Percentiles rank a stretch among this genome's conserved stretches.
phyloP scores from a whole-genome alignment of 345 rosid species.

The Populus simonii region DNA sequence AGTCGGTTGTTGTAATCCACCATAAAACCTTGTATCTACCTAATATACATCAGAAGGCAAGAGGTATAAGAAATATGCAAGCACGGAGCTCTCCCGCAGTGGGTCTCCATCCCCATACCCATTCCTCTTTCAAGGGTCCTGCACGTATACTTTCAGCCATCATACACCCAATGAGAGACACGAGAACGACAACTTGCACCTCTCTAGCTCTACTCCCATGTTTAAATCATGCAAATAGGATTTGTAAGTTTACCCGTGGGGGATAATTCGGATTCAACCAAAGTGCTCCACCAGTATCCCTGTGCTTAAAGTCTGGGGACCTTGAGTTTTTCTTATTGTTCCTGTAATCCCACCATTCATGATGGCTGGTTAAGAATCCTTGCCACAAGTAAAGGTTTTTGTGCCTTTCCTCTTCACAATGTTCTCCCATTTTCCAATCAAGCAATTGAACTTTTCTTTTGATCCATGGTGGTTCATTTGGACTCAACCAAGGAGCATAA shows the following conservation, averaged over 20 bases:
- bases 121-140: background rate
- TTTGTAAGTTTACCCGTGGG: constrained; percentile 60
- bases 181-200: constrained; percentile 13
- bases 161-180: constrained; percentile 47
- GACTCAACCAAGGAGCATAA: constrained; percentile 7
- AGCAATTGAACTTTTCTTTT: constrained; percentile 16
- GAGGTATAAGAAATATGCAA: background rate
- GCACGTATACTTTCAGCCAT: constrained; percentile 23
- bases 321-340: constrained; percentile 40
- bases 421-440: constrained; percentile 3
- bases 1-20: background rate
- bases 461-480: constrained; percentile 20
- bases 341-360: constrained; percentile 89
- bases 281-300: constrained; percentile 63
- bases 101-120: background rate
- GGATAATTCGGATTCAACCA: constrained; percentile 59
- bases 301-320: constrained; percentile 74
- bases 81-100: background rate
- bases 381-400: constrained; percentile 67
- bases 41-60: background rate
- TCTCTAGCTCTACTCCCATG: constrained; percentile 29
- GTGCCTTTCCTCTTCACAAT: background rate
- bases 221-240: constrained; percentile 51
- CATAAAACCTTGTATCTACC: background rate
- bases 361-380: constrained; percentile 56